Conservation (phyloP, 2,329 filamentous ascomycete genomes). For the Pyrenochaeta sp. region DNA sequence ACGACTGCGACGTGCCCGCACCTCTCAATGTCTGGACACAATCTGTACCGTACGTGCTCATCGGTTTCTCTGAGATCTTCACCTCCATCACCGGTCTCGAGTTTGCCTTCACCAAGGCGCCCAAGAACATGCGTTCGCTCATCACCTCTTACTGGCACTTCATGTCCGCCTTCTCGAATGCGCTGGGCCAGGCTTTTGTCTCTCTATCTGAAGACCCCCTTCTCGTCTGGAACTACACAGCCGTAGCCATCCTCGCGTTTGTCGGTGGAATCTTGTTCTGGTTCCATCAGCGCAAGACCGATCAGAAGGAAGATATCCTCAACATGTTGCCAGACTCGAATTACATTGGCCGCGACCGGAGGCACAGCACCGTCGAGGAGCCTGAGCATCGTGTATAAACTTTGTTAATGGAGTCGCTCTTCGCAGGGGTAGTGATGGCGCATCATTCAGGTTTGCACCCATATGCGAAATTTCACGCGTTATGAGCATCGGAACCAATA, state of each 20-base stretch:
- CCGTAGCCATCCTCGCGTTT: constrained; percentile 69
- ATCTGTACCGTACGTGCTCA: constrained; percentile 59
- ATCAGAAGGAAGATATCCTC: constrained; percentile 72
- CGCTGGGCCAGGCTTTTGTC: constrained; percentile 74
- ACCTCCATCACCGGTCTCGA: constrained; percentile 71
- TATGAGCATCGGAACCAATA: background rate
- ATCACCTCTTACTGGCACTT: constrained; percentile 74
- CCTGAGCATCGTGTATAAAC: constrained; percentile 3
- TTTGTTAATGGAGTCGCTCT: background rate
- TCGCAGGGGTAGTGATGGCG: background rate
- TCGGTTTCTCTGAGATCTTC: constrained; percentile 67
- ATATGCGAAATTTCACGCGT: background rate
- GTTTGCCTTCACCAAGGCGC: constrained; percentile 80
- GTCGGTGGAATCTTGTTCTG: constrained; percentile 73
- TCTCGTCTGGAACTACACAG: constrained; percentile 76
- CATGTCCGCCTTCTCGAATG: constrained; percentile 74
- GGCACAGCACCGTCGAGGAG: constrained; percentile 35
- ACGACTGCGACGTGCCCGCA: constrained; percentile 61
- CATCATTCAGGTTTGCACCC: background rate
- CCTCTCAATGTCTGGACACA: constrained; percentile 72
- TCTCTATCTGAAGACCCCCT: constrained; percentile 70
- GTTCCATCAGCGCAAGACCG: constrained; percentile 71
- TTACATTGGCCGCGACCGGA: constrained; percentile 42
- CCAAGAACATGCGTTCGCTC: constrained; percentile 82
- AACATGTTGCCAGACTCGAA: constrained; percentile 65